phyloP scores from a whole-genome alignment of 2,329 filamentous ascomycete genomes.

The Fusarium ambrosium region DNA sequence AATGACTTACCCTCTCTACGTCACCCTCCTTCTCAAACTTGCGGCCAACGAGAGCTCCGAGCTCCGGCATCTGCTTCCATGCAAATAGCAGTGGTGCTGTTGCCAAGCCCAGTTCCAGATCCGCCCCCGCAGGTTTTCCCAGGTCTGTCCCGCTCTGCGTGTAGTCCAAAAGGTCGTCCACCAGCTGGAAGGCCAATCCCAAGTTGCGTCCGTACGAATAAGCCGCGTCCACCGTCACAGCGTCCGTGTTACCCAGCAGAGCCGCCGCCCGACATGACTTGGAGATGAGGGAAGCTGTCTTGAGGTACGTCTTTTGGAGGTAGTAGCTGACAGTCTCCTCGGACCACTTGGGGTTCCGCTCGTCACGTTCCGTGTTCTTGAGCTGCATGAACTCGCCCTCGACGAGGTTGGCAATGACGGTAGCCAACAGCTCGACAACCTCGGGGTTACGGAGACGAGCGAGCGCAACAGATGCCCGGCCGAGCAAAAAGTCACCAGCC shows the following conservation, averaged over 20 bases:
- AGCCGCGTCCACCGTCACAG: slow-evolving; percentile 87
- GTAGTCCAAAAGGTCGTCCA: slow-evolving; percentile 98
- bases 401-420: slow-evolving; percentile 96
- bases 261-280: slow-evolving; percentile 95
- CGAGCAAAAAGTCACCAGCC: slow-evolving; percentile 95
- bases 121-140: slow-evolving; percentile 94
- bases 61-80: slow-evolving; percentile 88
- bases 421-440: slow-evolving; percentile 93
- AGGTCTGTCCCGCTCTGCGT: slow-evolving; percentile 87
- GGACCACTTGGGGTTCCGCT: slow-evolving; percentile 85
- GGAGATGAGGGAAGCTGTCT: slow-evolving; percentile 94
- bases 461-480: slow-evolving; percentile 91
- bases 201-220: slow-evolving; percentile 95
- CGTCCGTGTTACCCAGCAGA: slow-evolving; percentile 82
- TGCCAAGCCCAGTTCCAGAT: slow-evolving; percentile 91
- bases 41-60: slow-evolving; percentile 90
- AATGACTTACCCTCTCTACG: slow-evolving; percentile 75
- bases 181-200: slow-evolving; percentile 94
- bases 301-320: slow-evolving; percentile 97
- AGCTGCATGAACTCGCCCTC: slow-evolving; percentile 99
- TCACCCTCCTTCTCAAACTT: slow-evolving; percentile 90
- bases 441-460: slow-evolving; percentile 92
- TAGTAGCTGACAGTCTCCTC: slow-evolving; percentile 94
- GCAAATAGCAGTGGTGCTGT: slow-evolving; percentile 96
- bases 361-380: slow-evolving; percentile 93